Evolutionary conservation across 2,329 filamentous ascomycete genomes (phyloP).

Genomic region (Didymella keratinophila): DNA sequence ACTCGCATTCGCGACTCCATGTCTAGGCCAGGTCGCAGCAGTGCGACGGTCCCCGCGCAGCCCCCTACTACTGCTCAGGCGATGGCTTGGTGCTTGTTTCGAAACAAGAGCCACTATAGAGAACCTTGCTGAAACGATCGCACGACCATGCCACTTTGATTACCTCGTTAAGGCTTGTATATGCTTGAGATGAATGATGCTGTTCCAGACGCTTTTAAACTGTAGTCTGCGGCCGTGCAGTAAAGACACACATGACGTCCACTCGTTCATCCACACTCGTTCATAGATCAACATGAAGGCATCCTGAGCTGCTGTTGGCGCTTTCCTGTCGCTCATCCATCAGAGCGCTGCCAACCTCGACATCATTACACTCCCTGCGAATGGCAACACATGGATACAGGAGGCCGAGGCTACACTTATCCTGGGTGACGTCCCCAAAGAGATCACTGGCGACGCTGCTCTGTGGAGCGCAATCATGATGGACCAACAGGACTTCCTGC

Average conservation of each 20-base stretch:
- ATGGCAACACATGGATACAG: slow-evolving; percentile 24
- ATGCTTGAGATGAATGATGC: not conserved
- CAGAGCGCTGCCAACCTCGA: slow-evolving; percentile 30
- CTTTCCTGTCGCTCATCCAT: slow-evolving; percentile 21
- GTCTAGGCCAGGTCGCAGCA: not conserved
- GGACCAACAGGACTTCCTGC: slow-evolving; percentile 33
- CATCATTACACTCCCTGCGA: slow-evolving; percentile 28
- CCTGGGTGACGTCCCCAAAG: slow-evolving; percentile 27
- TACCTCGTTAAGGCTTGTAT: slow-evolving; percentile 1
- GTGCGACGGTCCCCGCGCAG: not conserved
- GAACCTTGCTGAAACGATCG: slow-evolving; percentile 6
- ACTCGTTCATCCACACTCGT: not conserved
- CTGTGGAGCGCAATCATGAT: slow-evolving; percentile 39
- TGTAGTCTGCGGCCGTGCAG: not conserved
- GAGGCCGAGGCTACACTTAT: slow-evolving; percentile 35
- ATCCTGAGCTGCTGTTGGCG: slow-evolving; percentile 17
- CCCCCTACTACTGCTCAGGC: not conserved
- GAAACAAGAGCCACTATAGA: slow-evolving; percentile 3
- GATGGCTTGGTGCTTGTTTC: slow-evolving; percentile 1
- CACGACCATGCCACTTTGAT: not conserved
- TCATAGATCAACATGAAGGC: slow-evolving; percentile 17
- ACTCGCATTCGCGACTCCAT: not conserved
- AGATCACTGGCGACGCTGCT: slow-evolving; percentile 31
- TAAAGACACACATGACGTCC: not conserved
- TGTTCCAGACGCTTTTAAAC: not conserved